These are phyloP conservation scores for Chenopodium formosanum DNA, from an alignment of 148 eudicot genomes.

Conservation along the genomic window DNA sequence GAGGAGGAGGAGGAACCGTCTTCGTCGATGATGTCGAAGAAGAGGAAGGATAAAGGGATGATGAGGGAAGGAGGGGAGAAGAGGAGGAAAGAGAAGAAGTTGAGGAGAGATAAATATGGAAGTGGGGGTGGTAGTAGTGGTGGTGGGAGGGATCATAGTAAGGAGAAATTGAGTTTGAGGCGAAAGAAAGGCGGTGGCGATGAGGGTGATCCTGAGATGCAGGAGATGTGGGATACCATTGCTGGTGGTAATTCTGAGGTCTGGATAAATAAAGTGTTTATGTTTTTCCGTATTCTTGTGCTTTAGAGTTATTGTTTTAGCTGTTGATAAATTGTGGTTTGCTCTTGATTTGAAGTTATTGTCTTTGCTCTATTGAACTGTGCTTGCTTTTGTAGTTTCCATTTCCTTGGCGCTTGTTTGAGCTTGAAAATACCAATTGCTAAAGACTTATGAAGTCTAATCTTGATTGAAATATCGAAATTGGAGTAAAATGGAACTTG, in stretches of 20 bases:
- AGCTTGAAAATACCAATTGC: neutral
- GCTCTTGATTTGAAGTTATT: neutral
- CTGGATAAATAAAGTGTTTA: neutral
- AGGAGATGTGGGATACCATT: constrained; percentile 98
- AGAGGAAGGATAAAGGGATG: constrained; percentile 59
- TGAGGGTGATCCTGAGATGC: constrained; percentile 68
- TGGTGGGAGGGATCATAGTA: constrained; percentile 19
- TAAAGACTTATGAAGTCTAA: neutral
- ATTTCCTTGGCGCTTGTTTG: neutral
- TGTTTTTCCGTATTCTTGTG: neutral
- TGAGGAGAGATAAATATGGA: constrained; percentile 41
- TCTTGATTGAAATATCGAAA: neutral
- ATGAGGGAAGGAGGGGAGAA: constrained; percentile 30
- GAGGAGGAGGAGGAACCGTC: constrained; percentile 38
- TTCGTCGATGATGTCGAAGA: constrained; percentile 38
- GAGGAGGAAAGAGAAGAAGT: constrained; percentile 49
- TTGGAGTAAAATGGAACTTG: neutral
- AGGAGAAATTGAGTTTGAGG: constrained; percentile 48
- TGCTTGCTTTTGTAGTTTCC: neutral
- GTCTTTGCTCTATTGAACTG: neutral
- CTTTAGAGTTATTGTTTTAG: neutral
- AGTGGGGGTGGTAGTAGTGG: constrained; percentile 25
- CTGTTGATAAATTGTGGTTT: neutral
- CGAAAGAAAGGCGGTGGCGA: constrained; percentile 46
- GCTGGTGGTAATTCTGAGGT: constrained; percentile 97